These are phyloP conservation scores for Pestalotiopsis sp. DNA, from an alignment of 2,329 filamentous ascomycete species.

Conservation along the genomic window DNA sequence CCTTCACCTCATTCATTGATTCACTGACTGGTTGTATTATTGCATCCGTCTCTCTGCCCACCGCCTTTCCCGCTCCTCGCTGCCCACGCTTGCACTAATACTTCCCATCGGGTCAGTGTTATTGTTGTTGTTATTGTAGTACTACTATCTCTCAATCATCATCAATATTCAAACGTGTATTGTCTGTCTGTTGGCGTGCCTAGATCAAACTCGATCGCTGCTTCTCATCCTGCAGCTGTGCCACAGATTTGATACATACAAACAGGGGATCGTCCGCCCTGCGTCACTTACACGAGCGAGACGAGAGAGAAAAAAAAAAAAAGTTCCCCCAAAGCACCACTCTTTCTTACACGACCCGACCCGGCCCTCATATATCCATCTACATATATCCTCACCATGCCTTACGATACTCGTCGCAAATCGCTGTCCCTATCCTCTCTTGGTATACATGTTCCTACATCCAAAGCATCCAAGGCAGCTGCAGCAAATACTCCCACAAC, in stretches of 20 bases:
- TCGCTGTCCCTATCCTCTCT: constrained; percentile 90
- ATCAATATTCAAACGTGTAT: not conserved
- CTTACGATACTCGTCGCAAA: constrained; percentile 96
- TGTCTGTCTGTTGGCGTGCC: not conserved
- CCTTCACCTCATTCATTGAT: constrained; percentile 4
- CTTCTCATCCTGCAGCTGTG: constrained; percentile 13
- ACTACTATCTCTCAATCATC: constrained; percentile 7
- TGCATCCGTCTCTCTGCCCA: constrained; percentile 9
- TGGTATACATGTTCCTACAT: constrained; percentile 81
- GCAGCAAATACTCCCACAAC: constrained; percentile 22
- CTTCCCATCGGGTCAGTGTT: constrained; percentile 2
- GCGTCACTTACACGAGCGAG: not conserved
- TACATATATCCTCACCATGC: constrained; percentile 58
- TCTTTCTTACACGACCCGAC: constrained; percentile 2
- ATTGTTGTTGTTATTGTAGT: constrained; percentile 6
- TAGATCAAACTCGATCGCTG: constrained; percentile 5
- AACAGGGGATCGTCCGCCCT: not conserved
- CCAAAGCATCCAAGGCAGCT: constrained; percentile 53
- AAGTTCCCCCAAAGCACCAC: not conserved
- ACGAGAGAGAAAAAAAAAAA: not conserved
- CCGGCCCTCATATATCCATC: constrained; percentile 1
- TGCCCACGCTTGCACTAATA: not conserved
- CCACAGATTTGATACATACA: constrained; percentile 1
- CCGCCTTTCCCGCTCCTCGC: constrained; percentile 12
- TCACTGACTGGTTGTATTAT: not conserved